These are phyloP conservation scores for Hypoxylon subgilvum DNA, from an alignment of 495 filamentous ascomycete genomes.

Conservation along the genomic window DNA sequence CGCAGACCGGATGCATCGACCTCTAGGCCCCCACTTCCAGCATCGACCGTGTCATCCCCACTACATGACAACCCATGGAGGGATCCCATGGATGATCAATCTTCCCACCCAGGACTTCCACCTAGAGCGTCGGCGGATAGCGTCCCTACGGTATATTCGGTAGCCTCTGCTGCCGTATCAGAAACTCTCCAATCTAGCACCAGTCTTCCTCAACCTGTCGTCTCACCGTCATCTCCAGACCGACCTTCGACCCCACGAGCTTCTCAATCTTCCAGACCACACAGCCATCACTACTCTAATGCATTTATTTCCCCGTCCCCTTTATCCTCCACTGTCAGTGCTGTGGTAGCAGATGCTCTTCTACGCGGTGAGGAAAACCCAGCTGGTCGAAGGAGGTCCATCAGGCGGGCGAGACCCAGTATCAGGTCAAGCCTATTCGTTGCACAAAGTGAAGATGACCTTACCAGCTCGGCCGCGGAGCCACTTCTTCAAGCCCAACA, in stretches of 20 bases:
- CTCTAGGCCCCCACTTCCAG: constrained; percentile 25
- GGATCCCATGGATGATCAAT: constrained; percentile 22
- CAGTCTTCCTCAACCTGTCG: constrained; percentile 24
- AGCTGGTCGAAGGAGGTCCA: constrained; percentile 33
- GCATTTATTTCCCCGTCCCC: constrained; percentile 55
- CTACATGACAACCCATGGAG: constrained; percentile 46
- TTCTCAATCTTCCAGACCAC: constrained; percentile 36
- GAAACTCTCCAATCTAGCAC: constrained; percentile 33
- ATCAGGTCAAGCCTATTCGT: constrained; percentile 53
- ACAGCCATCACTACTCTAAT: constrained; percentile 46
- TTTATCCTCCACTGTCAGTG: constrained; percentile 54
- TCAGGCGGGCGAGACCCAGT: constrained; percentile 43
- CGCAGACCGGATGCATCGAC: constrained; percentile 17
- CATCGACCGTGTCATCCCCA: constrained; percentile 38
- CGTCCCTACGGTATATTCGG: constrained; percentile 40
- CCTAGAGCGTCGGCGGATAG: constrained; percentile 49
- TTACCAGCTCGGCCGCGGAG: constrained; percentile 12
- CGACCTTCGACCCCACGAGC: constrained; percentile 42
- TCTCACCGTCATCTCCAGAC: constrained; percentile 34
- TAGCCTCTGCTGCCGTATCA: constrained; percentile 43
- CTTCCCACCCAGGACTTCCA: constrained; percentile 38
- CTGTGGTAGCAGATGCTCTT: constrained; percentile 53
- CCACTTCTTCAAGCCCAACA: constrained; percentile 24
- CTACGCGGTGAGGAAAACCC: constrained; percentile 47
- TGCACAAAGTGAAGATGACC: constrained; percentile 43